Percentiles rank a stretch among this genome's conserved stretches.
These are phyloP conservation scores for Boletus pseudo-olivaceus DNA, from an alignment of 768 basidiomycete genomes.

Conservation along the genomic window DNA sequence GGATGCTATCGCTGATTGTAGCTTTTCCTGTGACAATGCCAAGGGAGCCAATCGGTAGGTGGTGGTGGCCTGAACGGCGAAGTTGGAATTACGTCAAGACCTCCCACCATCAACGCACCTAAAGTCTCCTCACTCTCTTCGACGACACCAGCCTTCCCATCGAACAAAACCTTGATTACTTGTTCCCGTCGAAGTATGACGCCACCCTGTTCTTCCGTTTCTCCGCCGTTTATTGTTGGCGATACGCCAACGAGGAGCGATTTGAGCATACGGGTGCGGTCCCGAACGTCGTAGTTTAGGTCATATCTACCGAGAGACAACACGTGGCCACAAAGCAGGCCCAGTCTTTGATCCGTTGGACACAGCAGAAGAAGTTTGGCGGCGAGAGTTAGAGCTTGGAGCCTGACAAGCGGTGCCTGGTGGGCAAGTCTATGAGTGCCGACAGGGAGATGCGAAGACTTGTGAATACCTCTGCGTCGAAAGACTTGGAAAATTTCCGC, in stretches of 20 bases:
- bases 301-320: conserved; percentile 88
- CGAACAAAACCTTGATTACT: conserved; percentile 72
- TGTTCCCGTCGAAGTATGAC: conserved; percentile 83
- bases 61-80: conserved; percentile 33
- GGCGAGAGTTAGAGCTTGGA: conserved; percentile 82
- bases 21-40: conserved; percentile 56
- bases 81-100: conserved; percentile 4
- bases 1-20: conserved; percentile 37
- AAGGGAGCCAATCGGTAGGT: conserved; percentile 61
- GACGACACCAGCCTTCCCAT: conserved; percentile 57
- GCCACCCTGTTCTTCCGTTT: conserved; percentile 52
- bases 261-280: conserved; percentile 77
- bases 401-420: conserved; percentile 66
- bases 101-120: conserved; percentile 25
- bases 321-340: conserved; percentile 64
- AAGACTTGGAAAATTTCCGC: conserved; percentile 72
- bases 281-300: conserved; percentile 83
- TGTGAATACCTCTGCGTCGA: conserved; percentile 59
- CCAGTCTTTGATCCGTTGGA: conserved; percentile 48
- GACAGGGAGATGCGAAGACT: neutral
- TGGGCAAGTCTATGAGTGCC: neutral
- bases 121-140: conserved; percentile 36
- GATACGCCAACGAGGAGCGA: conserved; percentile 61
- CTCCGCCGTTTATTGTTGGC: conserved; percentile 35
- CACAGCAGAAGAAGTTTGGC: conserved; percentile 77